phyloP scores from a whole-genome alignment of 345 rosid genomes.

The Boechera stricta region DNA sequence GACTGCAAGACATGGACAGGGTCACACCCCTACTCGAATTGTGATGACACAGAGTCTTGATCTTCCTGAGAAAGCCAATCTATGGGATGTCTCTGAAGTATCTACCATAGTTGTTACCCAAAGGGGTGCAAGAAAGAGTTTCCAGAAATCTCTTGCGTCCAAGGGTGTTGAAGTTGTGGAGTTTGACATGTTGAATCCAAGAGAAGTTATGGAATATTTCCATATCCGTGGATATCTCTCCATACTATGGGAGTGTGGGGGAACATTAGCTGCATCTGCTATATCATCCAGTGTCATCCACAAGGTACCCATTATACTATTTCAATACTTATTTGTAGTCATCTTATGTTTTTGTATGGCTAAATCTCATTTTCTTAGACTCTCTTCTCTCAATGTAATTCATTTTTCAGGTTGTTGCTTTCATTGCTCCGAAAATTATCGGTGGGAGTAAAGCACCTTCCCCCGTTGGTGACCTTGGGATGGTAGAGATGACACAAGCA shows the following conservation, averaged over 20 bases:
- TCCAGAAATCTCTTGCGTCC: constrained; percentile 79
- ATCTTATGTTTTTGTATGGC: not conserved
- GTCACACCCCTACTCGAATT: constrained; percentile 81
- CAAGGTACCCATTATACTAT: constrained; percentile 55
- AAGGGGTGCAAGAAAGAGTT: constrained; percentile 88
- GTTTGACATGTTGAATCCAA: constrained; percentile 88
- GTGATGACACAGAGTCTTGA: constrained; percentile 82
- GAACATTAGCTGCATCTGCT: constrained; percentile 90
- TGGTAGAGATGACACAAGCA: constrained; percentile 99
- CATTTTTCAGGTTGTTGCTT: constrained; percentile 74
- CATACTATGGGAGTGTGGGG: constrained; percentile 98
- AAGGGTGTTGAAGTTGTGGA: constrained; percentile 97
- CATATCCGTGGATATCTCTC: constrained; percentile 90
- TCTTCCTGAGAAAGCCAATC: constrained; percentile 88
- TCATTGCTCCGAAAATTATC: constrained; percentile 93
- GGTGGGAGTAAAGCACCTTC: constrained; percentile 91
- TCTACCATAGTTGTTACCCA: constrained; percentile 87
- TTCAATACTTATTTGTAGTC: not conserved
- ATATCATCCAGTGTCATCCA: constrained; percentile 88
- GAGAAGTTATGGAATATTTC: constrained; percentile 95
- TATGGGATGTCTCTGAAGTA: constrained; percentile 87
- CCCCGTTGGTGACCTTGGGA: constrained; percentile 98
- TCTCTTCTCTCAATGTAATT: not conserved
- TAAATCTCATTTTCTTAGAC: not conserved
- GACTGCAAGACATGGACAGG: constrained; percentile 92